Evolutionary conservation across 495 filamentous ascomycete species (phyloP), one percentile per base, ranked within the genome.

Genomic region (Podospora fimiseda): DNA sequence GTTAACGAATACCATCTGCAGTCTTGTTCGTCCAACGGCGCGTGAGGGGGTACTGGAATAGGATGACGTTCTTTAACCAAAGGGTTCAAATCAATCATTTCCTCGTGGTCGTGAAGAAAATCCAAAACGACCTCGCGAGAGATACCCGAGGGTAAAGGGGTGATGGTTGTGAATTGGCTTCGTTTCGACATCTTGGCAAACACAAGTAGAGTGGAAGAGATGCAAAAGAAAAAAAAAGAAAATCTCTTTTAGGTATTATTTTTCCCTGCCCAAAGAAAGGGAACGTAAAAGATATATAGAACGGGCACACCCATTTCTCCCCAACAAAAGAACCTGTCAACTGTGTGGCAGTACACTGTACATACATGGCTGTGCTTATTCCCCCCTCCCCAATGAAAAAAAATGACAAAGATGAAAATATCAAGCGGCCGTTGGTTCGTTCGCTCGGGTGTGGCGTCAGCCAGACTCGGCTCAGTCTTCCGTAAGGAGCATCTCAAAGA

Each of bases 1-100:
- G 80, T 85, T 48, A 88, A 66, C 22, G 74, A 75, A 63, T 89
- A 90, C 88, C 88, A 93, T 6, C 70, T 72, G 50, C 79, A 86
- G 50, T 82, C 73, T 43, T 70, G 77, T 66, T 90, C 85, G 54
- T 93, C 88, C 7, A 79, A 65, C 5, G 72, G 59, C 6, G 85
- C 82, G 61, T 83, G 74, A 11, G 70, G 60, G 0, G 86, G 87
- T 0, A 86, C 73, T 19, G 74, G 74, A 64, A 84, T 84, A 0
- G 75, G 75, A 50, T 83, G 76, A 38, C 86, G 78, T 36, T 84
- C 78, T 42, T 84, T 78, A 45, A 93, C 86, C 6, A 91, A 76
- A 0, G 88, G 88, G 65, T 90, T 93, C 21, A 90, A 73, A 40
- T 88, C 83, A 59, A 91, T 91, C 79, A 93, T 90, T 52, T 81